A percentile compares a stretch with the other conserved stretches of the same genome.
Conservation (phyloP, 23 red algal species). For the Gracilaria domingensis region DNA sequence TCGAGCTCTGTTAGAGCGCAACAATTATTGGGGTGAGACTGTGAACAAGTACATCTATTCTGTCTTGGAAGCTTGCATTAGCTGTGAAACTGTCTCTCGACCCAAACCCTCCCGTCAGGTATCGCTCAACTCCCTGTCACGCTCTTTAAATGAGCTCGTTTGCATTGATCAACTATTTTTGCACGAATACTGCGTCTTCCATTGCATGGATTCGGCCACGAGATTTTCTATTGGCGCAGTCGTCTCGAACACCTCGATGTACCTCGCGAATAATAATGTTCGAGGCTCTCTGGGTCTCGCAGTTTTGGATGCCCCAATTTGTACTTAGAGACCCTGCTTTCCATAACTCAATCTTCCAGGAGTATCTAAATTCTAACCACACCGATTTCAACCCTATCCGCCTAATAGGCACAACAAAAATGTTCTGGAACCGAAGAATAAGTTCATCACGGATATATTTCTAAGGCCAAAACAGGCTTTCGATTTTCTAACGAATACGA, state of each 20-base stretch:
- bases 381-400: slow-evolving; percentile 3
- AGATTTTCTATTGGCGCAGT: slow-evolving; percentile 11
- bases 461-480: neutral
- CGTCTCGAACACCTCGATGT: slow-evolving; percentile 11
- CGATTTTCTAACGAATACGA: neutral
- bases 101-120: slow-evolving; percentile 17
- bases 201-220: slow-evolving; percentile 22
- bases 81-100: neutral
- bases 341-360: neutral
- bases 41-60: slow-evolving; percentile 15
- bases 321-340: slow-evolving; percentile 54
- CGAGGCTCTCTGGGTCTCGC: too few relatives aligned
- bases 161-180: slow-evolving; percentile 51
- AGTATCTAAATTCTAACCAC: neutral
- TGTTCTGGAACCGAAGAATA: slow-evolving; percentile 34
- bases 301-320: slow-evolving; percentile 13
- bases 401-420: slow-evolving; percentile 42
- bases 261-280: neutral
- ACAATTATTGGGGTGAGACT: slow-evolving; percentile 15
- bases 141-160: slow-evolving; percentile 26
- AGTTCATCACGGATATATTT: slow-evolving; percentile 1
- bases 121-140: slow-evolving; percentile 6
- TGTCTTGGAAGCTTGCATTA: slow-evolving; percentile 39
- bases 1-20: slow-evolving; percentile 4
- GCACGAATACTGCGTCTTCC: slow-evolving; percentile 14